These are phyloP conservation scores for Pyrus bretschneideri DNA, from an alignment of 306 rosid genomes.

Conservation along the genomic window DNA sequence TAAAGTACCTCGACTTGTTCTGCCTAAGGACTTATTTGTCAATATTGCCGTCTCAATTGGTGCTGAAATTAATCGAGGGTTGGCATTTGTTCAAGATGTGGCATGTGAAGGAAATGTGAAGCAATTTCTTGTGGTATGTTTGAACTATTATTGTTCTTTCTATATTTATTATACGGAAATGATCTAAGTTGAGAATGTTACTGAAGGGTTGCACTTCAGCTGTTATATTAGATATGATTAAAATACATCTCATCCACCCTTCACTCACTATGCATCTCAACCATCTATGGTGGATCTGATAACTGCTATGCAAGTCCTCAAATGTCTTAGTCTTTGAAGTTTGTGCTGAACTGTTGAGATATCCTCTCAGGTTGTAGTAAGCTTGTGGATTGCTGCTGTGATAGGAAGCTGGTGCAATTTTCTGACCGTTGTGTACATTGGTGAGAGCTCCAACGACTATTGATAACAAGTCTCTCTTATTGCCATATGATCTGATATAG, in stretches of 20 bases:
- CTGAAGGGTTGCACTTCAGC: background rate
- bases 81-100: conserved; percentile 71
- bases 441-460: conserved; percentile 35
- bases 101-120: conserved; percentile 73
- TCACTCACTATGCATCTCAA: background rate
- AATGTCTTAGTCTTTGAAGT: background rate
- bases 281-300: background rate
- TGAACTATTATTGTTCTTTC: background rate
- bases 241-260: background rate
- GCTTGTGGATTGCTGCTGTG: conserved; percentile 73
- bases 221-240: background rate
- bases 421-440: conserved; percentile 66
- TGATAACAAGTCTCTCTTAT: background rate
- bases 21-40: conserved; percentile 58
- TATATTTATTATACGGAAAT: background rate
- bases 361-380: conserved; percentile 42
- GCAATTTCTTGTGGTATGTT: conserved; percentile 60
- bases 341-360: conserved; percentile 16
- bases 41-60: conserved; percentile 48
- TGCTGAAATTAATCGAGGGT: conserved; percentile 55
- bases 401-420: conserved; percentile 90
- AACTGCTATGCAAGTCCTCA: background rate
- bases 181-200: background rate
- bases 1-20: conserved; percentile 57
- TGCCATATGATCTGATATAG: background rate